Base-by-base conservation (phyloP, 2,329 filamentous ascomycete genomes). In the Penicillium sp. region DNA sequence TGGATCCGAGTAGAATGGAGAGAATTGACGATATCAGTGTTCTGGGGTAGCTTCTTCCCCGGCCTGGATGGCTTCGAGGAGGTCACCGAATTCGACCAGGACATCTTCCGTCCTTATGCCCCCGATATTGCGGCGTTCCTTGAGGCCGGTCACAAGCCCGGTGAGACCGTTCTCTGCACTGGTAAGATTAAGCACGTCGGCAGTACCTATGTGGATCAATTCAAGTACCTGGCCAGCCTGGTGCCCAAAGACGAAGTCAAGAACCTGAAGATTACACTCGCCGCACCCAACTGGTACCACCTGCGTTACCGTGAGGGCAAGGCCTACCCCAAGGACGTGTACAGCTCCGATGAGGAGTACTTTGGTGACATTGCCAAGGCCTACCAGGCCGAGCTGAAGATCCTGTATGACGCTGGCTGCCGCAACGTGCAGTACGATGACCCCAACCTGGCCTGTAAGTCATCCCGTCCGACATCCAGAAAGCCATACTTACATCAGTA, bases 251-350 rank as follows among this genome's bases (percentile, higher is more conserved):
- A 83, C 27, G 73, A 81, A 47, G 80, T 83, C 61, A 80, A 81
- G 55, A 81, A 85, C 55, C 80, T 84, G 67, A 86, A 88, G 72
- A 78, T 87, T 58, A 87, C 84, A 15, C 72, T 87, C 60, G 80
- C 83, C 15, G 81, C 83, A 4, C 82, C 83, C 1, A 81, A 81
- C 65, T 87, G 83, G 79, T 87, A 87, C 65, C 84, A 89, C 67
- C 75, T 86, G 62, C 77, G 83, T 32, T 79, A 81, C 57, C 77
- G 74, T 58, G 74, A 77, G 49, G 77, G 79, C 71, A 55, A 71
- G 31, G 80, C 81, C 23, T 84, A 81, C 65, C 75, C 78, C 31
- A 74, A 75, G 55, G 76, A 79, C 23, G 79, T 79, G 24, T 84
- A 83, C 51, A 62, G 67, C 46, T 80, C 72, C 48, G 79, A 83